A percentile compares a stretch with the other conserved stretches of the same genome.
Conservation (phyloP, 2,329 filamentous ascomycete genomes). For the Sclerotinia glacialis region DNA sequence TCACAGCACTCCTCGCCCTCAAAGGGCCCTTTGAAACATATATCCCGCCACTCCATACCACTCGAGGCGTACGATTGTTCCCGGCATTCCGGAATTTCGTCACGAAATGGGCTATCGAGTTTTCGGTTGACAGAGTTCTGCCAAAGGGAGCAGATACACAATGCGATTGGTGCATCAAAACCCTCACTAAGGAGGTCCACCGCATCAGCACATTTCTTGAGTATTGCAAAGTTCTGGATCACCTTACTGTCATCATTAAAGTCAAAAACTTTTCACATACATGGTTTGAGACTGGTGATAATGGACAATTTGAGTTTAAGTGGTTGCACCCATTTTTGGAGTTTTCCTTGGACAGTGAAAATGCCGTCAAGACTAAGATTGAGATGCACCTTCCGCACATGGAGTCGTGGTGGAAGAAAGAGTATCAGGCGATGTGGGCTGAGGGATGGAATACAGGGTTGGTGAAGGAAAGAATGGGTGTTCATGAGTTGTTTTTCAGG, state of each 20-base stretch:
- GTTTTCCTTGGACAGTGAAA: neutral
- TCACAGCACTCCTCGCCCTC: neutral
- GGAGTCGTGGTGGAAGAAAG: neutral
- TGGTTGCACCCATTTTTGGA: neutral
- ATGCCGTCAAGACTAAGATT: neutral
- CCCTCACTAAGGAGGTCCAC: neutral
- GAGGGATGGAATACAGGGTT: neutral
- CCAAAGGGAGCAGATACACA: neutral
- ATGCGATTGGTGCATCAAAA: neutral
- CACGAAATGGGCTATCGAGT: neutral
- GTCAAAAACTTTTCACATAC: neutral
- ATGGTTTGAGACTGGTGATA: neutral
- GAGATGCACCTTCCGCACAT: neutral
- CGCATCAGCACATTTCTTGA: neutral
- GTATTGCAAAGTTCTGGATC: neutral
- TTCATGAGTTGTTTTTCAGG: neutral
- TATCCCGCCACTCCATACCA: neutral
- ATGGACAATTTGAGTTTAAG: neutral
- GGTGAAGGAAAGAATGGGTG: neutral
- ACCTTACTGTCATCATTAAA: neutral
- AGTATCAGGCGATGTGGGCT: neutral
- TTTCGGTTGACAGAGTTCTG: neutral
- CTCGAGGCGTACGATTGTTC: neutral
- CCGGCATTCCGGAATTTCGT: neutral
- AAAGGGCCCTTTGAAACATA: neutral